phyloP scores from a whole-genome alignment of 306 rosid genomes.

The Rosa multiflora region DNA sequence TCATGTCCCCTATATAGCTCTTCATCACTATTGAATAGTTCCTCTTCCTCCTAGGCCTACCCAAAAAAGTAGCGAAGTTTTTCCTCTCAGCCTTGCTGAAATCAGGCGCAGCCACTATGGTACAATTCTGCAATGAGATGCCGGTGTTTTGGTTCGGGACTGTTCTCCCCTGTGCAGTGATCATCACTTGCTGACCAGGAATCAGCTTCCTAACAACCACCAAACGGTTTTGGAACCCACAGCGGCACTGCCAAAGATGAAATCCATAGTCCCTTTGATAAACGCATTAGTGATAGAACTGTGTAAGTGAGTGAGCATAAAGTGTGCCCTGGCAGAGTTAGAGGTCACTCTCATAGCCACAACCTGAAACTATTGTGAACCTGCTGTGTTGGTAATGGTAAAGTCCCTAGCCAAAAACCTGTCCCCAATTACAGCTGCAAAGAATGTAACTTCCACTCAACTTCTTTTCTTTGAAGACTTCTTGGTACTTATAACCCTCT shows the following conservation, averaged over 20 bases:
- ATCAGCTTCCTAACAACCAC: no score
- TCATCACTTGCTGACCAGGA: background rate
- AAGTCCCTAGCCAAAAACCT: background rate
- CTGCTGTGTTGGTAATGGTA: background rate
- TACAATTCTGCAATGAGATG: background rate
- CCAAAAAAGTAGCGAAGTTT: background rate
- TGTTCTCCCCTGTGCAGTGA: conserved; percentile 4
- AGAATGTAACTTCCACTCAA: background rate
- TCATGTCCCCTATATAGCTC: no score
- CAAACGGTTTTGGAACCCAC: no score
- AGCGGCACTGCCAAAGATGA: no score
- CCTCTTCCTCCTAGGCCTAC: conserved; percentile 12
- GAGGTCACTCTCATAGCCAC: background rate
- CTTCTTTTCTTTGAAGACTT: no score
- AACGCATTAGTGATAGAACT: no score
- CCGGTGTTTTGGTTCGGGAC: background rate
- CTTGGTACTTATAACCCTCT: no score
- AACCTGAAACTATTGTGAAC: background rate
- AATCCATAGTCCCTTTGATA: no score
- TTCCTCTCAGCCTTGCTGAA: background rate
- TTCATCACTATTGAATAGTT: conserved; percentile 1
- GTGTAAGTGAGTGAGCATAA: no score
- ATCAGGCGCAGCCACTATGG: conserved; percentile 4
- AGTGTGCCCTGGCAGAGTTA: no score
- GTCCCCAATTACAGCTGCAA: background rate